Evolutionary conservation across 257 asterid species (phyloP), one percentile per base, ranked within the genome.

Genomic region (Eucommia ulmoides): DNA sequence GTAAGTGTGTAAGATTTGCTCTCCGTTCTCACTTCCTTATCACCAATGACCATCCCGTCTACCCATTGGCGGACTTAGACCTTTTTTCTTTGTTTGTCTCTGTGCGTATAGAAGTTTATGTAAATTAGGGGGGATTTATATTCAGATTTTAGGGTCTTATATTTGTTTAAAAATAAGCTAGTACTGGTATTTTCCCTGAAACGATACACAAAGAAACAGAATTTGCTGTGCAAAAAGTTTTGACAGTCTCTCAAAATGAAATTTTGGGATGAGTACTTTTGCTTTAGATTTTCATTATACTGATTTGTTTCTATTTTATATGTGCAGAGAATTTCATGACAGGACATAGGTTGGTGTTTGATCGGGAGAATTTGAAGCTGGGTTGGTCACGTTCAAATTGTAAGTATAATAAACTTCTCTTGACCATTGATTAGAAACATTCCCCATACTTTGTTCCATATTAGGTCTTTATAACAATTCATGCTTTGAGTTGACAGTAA

Each of bases 341-440:
- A 78, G 96, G 96, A 20, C 77, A 82, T 56, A 81, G 73, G 14
- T 18, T 82, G 71, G 96, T 85, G 58, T 85, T 85, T 42, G 92
- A 85, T 56, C 73, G 76, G 85, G 92, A 82, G 70, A 82, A 73
- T 16, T 50, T 53, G 75, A 77, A 65, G 82, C 65, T 85, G 62
- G 94, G 92, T 14, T 85, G 96, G 94, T 82, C 94, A 18, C 55
- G 12, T 68, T 82, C 92, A 57, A 71, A 70, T 29, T 85, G 96
- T 85, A 79, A 82, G 96, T 65, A 38, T 50, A 54, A 42, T 55
- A 17, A 58, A 46, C 48, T 46, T 48, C 22, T 41, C 8, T 38
- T 24, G 33, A 19, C 10, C 4, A 20, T 17, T 41, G 23, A 9
- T 22, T 35, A 24, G 41, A 3, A 9, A 42, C 45, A 19, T 33